Base-by-base conservation (phyloP, 148 eudicot species). In the Rhododendron kiyosumense region DNA sequence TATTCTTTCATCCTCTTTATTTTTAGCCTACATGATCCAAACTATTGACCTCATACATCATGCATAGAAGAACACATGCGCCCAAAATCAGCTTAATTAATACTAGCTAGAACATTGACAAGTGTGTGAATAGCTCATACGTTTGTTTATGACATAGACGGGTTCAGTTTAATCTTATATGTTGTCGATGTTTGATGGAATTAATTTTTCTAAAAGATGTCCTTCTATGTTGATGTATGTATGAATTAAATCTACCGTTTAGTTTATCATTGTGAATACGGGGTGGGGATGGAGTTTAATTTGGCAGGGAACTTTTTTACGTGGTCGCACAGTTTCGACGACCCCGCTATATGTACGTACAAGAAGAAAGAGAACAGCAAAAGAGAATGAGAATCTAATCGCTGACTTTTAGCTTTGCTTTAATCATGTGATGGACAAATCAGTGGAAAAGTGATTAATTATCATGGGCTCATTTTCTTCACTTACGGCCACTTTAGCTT, bases 381-480 rank as follows among this genome's bases (percentile, higher is more conserved):
- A 28, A 81, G 43, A 52, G 67, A 32, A 61, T 12, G 84, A 54
- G 87, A 86, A 86, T 86, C 87, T 82, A 69, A 81, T 73, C 52
- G 87, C 87, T 86, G 87, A 86, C 87, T 81, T 86, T 86, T 36
- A 11, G 28, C 81, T 86, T 81, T 52, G 45, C 84, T 81, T 86
- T 75, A 6, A 71, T 81, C 84, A 73, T 78, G 87, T 81, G 84
- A 73, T 34, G 51, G 84, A 74, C 81, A 86, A 81, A 73, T 86
- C 74, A 49, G 54, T 69, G 84, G 73, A 69, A 86, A 86, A 86
- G 84, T 73, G 83, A 74, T 73, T 71, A 71, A 73, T 81, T 71
- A 30, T 51, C 84, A 86, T 51, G 59, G 48, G 73, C 81, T 51
- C 24, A 30, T 86, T 65, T 75, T 80, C 80, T 49, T 30, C 57